Base-by-base conservation (phyloP, 768 basidiomycete genomes). In the Phaffia tasmanica region DNA sequence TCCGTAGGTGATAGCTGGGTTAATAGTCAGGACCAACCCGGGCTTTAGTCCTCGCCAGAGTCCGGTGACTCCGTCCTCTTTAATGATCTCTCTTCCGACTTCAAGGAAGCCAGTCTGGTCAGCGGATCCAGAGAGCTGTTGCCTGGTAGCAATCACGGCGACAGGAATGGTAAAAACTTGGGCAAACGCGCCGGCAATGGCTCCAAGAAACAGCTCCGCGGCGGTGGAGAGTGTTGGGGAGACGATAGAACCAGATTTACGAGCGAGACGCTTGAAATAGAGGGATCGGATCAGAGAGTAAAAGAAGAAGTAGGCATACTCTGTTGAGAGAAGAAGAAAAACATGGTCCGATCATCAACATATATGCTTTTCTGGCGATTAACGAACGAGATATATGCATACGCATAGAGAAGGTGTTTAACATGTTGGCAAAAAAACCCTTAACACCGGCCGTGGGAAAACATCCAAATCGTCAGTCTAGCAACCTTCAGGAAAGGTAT, bases 221-320 rank as follows among this genome's bases (percentile, higher is more conserved):
- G 74, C 69, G 1, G 77, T 77, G 4, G 72, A 72, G 6, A 77
- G 70, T 7, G 70, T 55, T 15, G 61, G 27, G 62, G 64, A 54
- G 23, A 32, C 53, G 30, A 32, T 7, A 19, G 56, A n/a, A 29
- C 19, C n/a, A 11, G n/a, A 79, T 63, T 80, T 83, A 23, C 80
- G 78, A 15, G 81, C 77, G 57, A 89, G 77, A 21, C 88, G 83
- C 72, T 83, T 85, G 72, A 87, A 83, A 77, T 92, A 92, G 5
- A 87, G 81, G 25, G 81, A 84, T 70, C 95, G 84, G 29, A 98
- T 87, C 76, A 91, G 81, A 25, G 92, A 88, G 76, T 98, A 97
- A 80, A 95, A 98, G 82, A 94, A 98, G 81, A 99, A 99, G 79
- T 99, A 99, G 29, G 95, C 94, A 74, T 93, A 97, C 84, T 95